Percentiles rank a stretch among this genome's conserved stretches.
These are phyloP conservation scores for Nakazawaea pomicola DNA, from an alignment of 805 yeast genomes.

Conservation along the genomic window DNA sequence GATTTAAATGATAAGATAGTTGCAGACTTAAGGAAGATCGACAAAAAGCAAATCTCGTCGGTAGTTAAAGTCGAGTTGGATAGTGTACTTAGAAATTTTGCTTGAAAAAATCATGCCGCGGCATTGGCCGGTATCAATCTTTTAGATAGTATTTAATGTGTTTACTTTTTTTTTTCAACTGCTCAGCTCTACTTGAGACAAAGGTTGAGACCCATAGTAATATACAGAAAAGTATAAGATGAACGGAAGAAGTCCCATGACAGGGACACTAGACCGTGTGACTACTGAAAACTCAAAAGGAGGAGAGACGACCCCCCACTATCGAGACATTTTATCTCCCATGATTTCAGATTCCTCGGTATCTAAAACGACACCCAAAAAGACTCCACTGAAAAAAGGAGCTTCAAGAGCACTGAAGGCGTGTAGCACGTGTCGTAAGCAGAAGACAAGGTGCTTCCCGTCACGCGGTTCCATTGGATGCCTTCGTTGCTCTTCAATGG, in stretches of 20 bases:
- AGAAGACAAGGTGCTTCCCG: conserved; percentile 53
- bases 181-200: no score
- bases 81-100: no score
- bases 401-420: conserved; percentile 24
- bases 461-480: conserved; percentile 45
- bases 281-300: no score
- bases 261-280: no score
- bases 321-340: conserved; percentile 1
- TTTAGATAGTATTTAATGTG: neutral
- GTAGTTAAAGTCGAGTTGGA: conserved; percentile 37
- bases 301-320: no score
- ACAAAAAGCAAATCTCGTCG: conserved; percentile 37
- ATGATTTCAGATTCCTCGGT: conserved; percentile 2
- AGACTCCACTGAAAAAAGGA: neutral
- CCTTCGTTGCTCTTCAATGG: conserved; percentile 52
- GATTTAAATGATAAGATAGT: conserved; percentile 47
- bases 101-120: conserved; percentile 7
- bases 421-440: conserved; percentile 26
- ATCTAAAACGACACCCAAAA: neutral
- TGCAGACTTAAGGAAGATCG: conserved; percentile 21
- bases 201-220: no score
- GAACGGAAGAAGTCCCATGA: no score
- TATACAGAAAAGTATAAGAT: no score
- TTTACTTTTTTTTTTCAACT: neutral
- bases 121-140: neutral